Evolutionary conservation across 2,329 filamentous ascomycete genomes (phyloP), one percentile per base, ranked within the genome.

Genomic region (Cytospora piceicola): DNA sequence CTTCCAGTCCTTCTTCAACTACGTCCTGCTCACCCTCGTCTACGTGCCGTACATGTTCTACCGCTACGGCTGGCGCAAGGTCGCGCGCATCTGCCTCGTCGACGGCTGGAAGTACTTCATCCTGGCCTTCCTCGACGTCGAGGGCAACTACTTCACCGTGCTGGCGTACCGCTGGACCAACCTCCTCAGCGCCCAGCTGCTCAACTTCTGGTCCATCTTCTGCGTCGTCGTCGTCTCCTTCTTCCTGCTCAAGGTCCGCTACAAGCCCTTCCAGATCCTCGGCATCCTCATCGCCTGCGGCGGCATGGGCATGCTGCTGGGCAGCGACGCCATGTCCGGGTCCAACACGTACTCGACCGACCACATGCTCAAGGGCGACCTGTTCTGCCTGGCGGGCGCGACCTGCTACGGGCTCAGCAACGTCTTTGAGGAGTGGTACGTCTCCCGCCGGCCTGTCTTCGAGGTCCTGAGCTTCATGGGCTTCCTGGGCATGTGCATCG

Each of bases 161-260:
- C 85, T 97, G 58, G 95, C 94, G 6, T 99, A 98, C 81, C 86
- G 90, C 67, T 88, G 96, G 82, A 97, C 94, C 63, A 97, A 94
- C 73, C 90, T 97, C 72, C 85, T 98, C 58, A 95, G 91, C 24
- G 93, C 93, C 20, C 94, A 98, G 82, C 85, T 99, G 61, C 93
- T 99, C 80, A 97, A 97, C 83, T 98, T 98, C 81, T 98, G 94
- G 94, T 92, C 94, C 72, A 98, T 99, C 71, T 92, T 96, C 59
- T 89, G 94, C 69, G 95, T 99, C 27, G 93, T 98, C 24, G 75
- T 91, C 68, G 80, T 97, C 70, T 97, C 93, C 32, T 94, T 96
- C 79, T 70, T 89, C 69, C 82, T 97, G 72, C 86, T 99, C 65
- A 85, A 84, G 71, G 95, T 99, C 54, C 91, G 95, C 73, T 99